Evolutionary conservation across 1,139 yeast genomes (phyloP), one percentile per base, ranked within the genome.

Genomic region (Hansenula sp.): DNA sequence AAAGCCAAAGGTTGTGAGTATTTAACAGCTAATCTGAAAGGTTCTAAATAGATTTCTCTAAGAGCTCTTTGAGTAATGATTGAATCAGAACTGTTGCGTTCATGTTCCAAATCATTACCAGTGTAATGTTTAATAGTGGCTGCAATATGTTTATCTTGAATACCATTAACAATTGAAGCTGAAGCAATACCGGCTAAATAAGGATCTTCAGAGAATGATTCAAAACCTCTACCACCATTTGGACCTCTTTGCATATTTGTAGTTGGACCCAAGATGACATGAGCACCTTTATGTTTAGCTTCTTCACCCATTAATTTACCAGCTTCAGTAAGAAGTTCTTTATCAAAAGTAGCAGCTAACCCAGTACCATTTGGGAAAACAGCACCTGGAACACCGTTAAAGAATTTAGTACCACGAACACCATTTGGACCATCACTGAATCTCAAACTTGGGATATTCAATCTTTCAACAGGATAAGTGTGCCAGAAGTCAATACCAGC

Each of bases 141-240:
- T 39, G 71, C 73, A 42, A 79, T 66, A 34, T 74, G 69, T 39
- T 67, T 62, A 32, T 63, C 57, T 57, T 79, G 84, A 42, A 79
- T 72, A 40, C 85, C 86, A 34, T 66, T 62, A 45, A 78, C 64
- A 34, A 76, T 62, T 16, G 67, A 59, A 21, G 75, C 65, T 28
- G 84, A 73, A 16, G 71, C 65, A 33, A 65, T 57, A 34, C 85
- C 85, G 13, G 79, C 66, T 34, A 79, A 62, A 28, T 68, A 64
- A 6, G 84, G 84, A 53, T 79, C 85, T 59, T 79, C 85, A 16
- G 78, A 65, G 58, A 74, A 79, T 29, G 79, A 70, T 57, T 79
- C 86, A 52, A 78, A 79, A 1, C 77, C 76, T 44, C 85, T 62
- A n/a, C 85, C 85, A 20, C 83, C 84, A 29, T 75, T 59, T 6